Evolutionary conservation across 768 basidiomycete genomes (phyloP), one percentile per base, ranked within the genome.

Genomic region (Agaricus subrufescens): DNA sequence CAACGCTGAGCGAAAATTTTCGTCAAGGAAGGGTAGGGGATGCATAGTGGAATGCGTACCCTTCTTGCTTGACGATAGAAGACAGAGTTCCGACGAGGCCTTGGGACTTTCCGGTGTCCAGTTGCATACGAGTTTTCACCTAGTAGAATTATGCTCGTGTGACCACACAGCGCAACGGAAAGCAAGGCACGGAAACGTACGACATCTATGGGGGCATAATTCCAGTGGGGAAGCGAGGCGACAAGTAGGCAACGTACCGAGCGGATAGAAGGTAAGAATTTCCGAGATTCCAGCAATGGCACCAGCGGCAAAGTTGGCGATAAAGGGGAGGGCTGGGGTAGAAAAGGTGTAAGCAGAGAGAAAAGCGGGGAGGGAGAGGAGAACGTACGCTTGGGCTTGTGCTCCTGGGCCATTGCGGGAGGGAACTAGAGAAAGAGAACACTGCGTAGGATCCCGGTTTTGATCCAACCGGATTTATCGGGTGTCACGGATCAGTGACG

Each of bases 91-190:
- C 89, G 25, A 97, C 76, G 63, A 98, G 81, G 5, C 94, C 91
- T 45, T 81, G 71, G 37, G 78, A 72, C 72, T 89, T 91, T 3
- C 92, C 92, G 4, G 86, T 90, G 68, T 91, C 89, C n/a, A 99
- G 79, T 69, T 99, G 97, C 86, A 98, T 95, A 27, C 97, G 91
- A 23, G 97, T 99, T 75, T 99, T 98, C 67, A 98, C 94, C 91
- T 94, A 66, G 19, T 19, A 19, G 19, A 10, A 40, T 40, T 2
- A 30, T 34, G 37, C 23, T 11, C 54, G 15, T 43, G 38, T 49
- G 55, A 52, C 49, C 34, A 46, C 14, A 54, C 37, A 46, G 25
- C 11, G n/a, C 5, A 19, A 7, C 8, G 19, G 4, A 19, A 42
- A 14, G 39, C 27, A 59, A 4, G 30, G 48, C 42, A 46, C 23